These are phyloP conservation scores for Mycena floridula DNA, from an alignment of 768 basidiomycete genomes.

Conservation along the genomic window DNA sequence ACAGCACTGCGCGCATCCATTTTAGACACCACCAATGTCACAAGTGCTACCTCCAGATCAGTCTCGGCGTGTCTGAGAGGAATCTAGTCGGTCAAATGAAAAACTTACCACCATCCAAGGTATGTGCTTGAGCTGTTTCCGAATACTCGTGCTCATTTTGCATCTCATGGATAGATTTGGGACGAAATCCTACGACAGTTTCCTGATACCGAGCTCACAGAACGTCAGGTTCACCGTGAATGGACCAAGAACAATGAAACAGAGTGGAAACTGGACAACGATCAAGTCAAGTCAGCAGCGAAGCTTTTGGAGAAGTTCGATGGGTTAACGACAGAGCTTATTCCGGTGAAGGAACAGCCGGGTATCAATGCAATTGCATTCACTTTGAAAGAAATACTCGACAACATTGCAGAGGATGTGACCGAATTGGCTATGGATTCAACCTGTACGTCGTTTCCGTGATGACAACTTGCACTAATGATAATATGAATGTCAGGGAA, in stretches of 20 bases:
- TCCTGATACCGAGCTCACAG: background rate
- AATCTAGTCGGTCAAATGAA: background rate
- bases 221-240: slow-evolving; percentile 10
- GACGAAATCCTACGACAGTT: background rate
- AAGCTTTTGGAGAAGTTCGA: slow-evolving; percentile 7
- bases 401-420: slow-evolving; percentile 2
- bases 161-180: background rate
- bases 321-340: background rate
- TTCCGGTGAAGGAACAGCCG: background rate
- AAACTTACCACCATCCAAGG: background rate
- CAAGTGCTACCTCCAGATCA: background rate
- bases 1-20: background rate
- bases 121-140: background rate
- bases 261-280: slow-evolving; percentile 9
- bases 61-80: background rate
- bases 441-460: background rate
- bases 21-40: background rate
- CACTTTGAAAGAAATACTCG: slow-evolving; percentile 9
- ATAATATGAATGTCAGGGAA: slow-evolving; percentile 15
- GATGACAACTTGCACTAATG: background rate
- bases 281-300: slow-evolving; percentile 11
- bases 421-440: background rate
- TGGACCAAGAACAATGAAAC: slow-evolving; percentile 8
- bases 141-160: background rate
- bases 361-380: slow-evolving; percentile 12